phyloP scores from a whole-genome alignment of 176 grass and related monocot species.

The Carex pumila region DNA sequence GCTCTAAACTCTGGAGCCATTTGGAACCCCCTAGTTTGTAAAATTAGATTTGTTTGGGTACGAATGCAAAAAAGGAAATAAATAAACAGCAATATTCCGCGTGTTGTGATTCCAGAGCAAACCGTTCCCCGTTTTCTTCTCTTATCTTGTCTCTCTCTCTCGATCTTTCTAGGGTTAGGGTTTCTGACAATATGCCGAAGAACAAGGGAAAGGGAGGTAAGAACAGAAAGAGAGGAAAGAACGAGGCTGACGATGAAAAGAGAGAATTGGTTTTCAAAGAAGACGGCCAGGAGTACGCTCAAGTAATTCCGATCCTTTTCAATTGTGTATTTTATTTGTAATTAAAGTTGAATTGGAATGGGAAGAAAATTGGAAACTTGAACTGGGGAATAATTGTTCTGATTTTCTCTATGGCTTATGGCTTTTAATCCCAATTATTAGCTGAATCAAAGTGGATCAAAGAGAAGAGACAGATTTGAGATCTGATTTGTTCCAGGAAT shows the following conservation, averaged over 20 bases:
- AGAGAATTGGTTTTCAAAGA: slow-evolving; percentile 39
- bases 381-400: not conserved
- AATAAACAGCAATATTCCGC: not conserved
- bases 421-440: not conserved
- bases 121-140: not conserved
- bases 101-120: not conserved
- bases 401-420: not conserved
- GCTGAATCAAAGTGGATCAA: not conserved
- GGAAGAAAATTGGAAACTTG: not conserved
- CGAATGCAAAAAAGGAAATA: not conserved
- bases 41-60: not conserved
- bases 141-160: not conserved
- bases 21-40: not conserved
- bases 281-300: slow-evolving; percentile 43
- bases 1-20: not conserved
- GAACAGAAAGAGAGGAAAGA: slow-evolving; percentile 31
- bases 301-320: slow-evolving; percentile 5
- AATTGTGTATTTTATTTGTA: slow-evolving; percentile 26
- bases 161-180: slow-evolving; percentile 27
- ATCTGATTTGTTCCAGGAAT: not conserved
- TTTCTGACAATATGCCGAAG: slow-evolving; percentile 28
- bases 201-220: slow-evolving; percentile 47
- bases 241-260: slow-evolving; percentile 45
- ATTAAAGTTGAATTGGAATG: not conserved
- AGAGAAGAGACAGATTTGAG: not conserved